Evolutionary conservation across 139 green algal genomes (phyloP), one percentile per base, ranked within the genome.

Genomic region (Chlorella vulgaris): DNA sequence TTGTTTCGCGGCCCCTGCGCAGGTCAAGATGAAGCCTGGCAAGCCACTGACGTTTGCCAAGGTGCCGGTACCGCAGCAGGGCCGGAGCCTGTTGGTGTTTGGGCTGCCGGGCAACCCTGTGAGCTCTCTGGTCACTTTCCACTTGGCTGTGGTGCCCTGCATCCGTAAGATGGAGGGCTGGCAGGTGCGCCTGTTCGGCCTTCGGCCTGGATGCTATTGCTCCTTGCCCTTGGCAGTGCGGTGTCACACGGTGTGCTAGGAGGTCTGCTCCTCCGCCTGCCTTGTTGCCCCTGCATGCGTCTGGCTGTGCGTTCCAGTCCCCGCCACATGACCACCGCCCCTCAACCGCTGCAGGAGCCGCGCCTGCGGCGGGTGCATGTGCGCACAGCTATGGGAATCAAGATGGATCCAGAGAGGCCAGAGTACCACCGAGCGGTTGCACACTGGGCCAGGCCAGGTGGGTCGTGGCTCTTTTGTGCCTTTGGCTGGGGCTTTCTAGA

Each of bases 21-120:
- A 78, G 71, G 89, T 93, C 65, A 84, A 89, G 19, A 99, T 99
- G 97, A 99, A 99, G 86, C 97, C 97, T 0, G 97, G 96, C 50
- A 99, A 99, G 86, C 96, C 96, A 1, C 91, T 98, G 35, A 99
- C 95, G 0, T 99, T 98, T 90, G 96, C 95, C 21, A 98, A 92
- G 1, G 69, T 99, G 24, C 73, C 86, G 5, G 39, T 90, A n/a
- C 69, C 67, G 28, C 53, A 83, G 61, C 65, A 81, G 31, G 28
- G 53, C 67, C 70, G 78, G 51, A 55, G 43, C n/a, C 53, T 89
- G 60, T 43, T 90, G 31, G 83, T 90, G 24, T 91, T 93, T 84
- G 86, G 86, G 4, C 80, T 91, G 40, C 90, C 85, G 21, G 95
- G 93, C 62, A 98, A 98, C 90, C 94, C 95, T 2, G 95, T 97